Conservation (phyloP, 129 eudicot genomes). For the Arctium minus region DNA sequence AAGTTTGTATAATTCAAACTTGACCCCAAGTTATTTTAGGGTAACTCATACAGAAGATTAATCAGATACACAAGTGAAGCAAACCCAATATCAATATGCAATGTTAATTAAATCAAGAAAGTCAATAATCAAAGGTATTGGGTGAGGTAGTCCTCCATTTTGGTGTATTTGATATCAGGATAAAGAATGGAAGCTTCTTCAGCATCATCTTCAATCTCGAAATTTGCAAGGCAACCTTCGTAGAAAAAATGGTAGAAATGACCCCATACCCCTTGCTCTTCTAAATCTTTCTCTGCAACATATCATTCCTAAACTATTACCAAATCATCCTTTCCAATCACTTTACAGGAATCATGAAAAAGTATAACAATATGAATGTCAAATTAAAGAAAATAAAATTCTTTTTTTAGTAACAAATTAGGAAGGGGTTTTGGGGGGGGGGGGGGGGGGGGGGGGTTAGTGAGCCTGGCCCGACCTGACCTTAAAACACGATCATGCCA, state of each 20-base stretch:
- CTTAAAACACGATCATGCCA: too few relatives aligned
- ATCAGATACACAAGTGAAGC: too few relatives aligned
- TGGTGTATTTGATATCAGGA: conserved; percentile 42
- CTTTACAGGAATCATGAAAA: background rate
- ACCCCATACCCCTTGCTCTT: conserved; percentile 38
- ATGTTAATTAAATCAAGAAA: background rate
- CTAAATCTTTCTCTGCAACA: background rate
- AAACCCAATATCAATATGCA: too few relatives aligned
- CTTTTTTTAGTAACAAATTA: too few relatives aligned
- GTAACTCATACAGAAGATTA: too few relatives aligned
- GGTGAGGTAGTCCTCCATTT: conserved; percentile 36
- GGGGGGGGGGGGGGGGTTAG: too few relatives aligned
- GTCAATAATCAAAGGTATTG: conserved; percentile 25
- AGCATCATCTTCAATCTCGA: conserved; percentile 32
- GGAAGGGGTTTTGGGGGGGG: too few relatives aligned
- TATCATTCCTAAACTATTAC: background rate
- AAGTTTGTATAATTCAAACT: too few relatives aligned
- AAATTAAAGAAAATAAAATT: background rate
- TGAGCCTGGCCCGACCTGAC: too few relatives aligned
- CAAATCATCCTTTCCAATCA: background rate
- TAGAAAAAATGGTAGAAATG: conserved; percentile 47
- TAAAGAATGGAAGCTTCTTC: conserved; percentile 41
- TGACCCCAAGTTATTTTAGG: too few relatives aligned
- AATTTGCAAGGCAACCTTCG: conserved; percentile 51
- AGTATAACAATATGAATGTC: background rate